Conservation (phyloP, 2,329 filamentous ascomycete genomes). For the Paraphoma sp. region DNA sequence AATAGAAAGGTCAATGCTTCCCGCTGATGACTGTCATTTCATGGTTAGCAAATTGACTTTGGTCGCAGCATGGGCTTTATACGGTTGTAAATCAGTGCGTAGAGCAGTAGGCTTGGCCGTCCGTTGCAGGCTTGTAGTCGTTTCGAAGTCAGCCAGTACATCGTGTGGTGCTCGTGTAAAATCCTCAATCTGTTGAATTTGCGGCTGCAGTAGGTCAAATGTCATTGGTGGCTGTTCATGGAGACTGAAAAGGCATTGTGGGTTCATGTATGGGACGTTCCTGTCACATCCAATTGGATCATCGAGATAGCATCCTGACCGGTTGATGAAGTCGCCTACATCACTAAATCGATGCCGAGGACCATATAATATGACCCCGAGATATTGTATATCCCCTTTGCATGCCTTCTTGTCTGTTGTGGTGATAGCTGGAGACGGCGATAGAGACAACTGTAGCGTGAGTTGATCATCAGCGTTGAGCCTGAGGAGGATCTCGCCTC, state of each 20-base stretch:
- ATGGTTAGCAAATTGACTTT: not conserved
- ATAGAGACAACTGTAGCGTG: not conserved
- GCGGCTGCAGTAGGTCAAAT: slow-evolving; percentile 8
- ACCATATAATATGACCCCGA: slow-evolving; percentile 8
- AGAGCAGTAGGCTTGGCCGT: not conserved
- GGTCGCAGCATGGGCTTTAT: not conserved
- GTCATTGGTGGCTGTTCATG: slow-evolving; percentile 8
- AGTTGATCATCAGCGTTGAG: not conserved
- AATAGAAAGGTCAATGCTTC: slow-evolving; percentile 17
- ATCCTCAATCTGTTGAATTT: not conserved
- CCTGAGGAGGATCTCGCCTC: not conserved
- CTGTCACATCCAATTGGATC: slow-evolving; percentile 17
- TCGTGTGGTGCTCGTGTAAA: slow-evolving; percentile 1
- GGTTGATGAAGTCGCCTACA: slow-evolving; percentile 4
- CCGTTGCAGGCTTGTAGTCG: not conserved
- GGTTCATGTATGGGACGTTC: slow-evolving; percentile 19
- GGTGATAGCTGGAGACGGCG: not conserved
- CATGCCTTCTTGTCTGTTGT: not conserved
- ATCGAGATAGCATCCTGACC: slow-evolving; percentile 9
- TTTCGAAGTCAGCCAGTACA: slow-evolving; percentile 8
- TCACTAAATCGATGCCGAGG: not conserved
- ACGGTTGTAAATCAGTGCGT: slow-evolving; percentile 2
- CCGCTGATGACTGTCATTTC: slow-evolving; percentile 5
- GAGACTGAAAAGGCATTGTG: slow-evolving; percentile 9
- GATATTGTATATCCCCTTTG: not conserved